Percentiles rank a stretch among this genome's conserved stretches.
Conservation (phyloP, 1,284 basidiomycete genomes). For the Rhodotorula sp. region DNA sequence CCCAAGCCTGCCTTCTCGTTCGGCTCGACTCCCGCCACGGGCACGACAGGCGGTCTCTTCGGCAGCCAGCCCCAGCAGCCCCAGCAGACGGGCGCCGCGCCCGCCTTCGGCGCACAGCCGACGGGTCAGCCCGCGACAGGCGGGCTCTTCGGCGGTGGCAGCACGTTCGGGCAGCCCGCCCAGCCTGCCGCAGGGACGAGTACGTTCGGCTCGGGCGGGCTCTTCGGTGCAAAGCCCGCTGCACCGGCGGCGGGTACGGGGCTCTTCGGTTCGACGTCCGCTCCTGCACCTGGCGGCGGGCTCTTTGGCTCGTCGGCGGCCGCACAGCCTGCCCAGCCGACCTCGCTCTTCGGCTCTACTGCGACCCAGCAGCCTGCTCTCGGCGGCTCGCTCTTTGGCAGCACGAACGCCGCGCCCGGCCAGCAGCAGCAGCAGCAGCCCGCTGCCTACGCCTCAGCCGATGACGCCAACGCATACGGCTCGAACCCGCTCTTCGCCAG, state of each 20-base stretch:
- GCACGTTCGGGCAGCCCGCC: slow-evolving; percentile 54
- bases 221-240: slow-evolving; percentile 29
- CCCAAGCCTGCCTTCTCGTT: slow-evolving; percentile 36
- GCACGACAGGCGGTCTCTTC: slow-evolving; percentile 33
- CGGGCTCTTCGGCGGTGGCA: slow-evolving; percentile 29
- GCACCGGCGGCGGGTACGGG: slow-evolving; percentile 50
- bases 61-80: slow-evolving; percentile 10
- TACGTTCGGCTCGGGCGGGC: slow-evolving; percentile 54
- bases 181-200: slow-evolving; percentile 52
- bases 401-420: slow-evolving; percentile 25
- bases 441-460: slow-evolving; percentile 71
- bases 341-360: slow-evolving; percentile 34
- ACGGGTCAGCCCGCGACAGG: slow-evolving; percentile 22
- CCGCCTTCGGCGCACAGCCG: slow-evolving; percentile 19
- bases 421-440: slow-evolving; percentile 48
- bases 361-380: slow-evolving; percentile 8
- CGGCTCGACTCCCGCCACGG: slow-evolving; percentile 26
- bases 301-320: slow-evolving; percentile 46
- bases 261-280: slow-evolving; percentile 43
- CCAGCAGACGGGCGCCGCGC: slow-evolving; percentile 17
- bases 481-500: slow-evolving; percentile 63
- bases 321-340: slow-evolving; percentile 38
- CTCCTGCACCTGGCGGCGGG: slow-evolving; percentile 19
- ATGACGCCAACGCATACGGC: slow-evolving; percentile 84
- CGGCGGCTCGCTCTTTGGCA: slow-evolving; percentile 40